These are phyloP conservation scores for Selaginella moellendorffii DNA, from an alignment of 75 land plant genomes.

Conservation along the genomic window DNA sequence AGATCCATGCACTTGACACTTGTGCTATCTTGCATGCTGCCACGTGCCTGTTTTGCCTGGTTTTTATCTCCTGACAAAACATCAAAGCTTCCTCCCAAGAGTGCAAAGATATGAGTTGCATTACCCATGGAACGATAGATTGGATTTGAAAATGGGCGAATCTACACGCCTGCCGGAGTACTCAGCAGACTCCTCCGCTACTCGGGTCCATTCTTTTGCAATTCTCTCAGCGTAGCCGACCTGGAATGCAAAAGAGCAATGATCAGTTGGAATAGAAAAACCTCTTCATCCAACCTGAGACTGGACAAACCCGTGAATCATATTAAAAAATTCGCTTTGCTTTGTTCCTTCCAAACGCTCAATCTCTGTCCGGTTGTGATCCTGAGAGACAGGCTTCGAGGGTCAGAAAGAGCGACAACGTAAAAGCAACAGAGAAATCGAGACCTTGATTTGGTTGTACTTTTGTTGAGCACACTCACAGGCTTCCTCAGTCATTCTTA, in stretches of 20 bases:
- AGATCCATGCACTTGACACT: background rate
- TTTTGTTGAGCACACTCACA: slow-evolving; percentile 6
- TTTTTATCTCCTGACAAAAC: background rate
- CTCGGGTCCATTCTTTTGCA: background rate
- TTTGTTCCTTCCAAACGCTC: background rate
- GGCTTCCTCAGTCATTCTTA: background rate
- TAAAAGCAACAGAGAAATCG: background rate
- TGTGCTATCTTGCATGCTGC: background rate
- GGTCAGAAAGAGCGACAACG: background rate
- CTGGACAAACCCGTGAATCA: background rate
- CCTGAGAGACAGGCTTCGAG: background rate
- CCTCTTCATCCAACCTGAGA: background rate
- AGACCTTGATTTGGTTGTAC: slow-evolving; percentile 8
- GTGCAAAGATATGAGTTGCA: background rate
- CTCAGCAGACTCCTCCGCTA: background rate
- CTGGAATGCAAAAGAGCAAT: background rate
- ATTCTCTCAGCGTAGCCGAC: background rate
- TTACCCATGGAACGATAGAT: background rate
- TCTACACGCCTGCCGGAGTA: background rate
- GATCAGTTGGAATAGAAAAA: background rate
- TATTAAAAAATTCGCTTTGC: background rate
- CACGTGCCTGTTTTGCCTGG: too few relatives aligned
- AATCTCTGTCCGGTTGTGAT: background rate
- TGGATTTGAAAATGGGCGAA: background rate
- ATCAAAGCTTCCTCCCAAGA: background rate